These are phyloP conservation scores for Metschnikowia reukaufii DNA, from an alignment of 805 yeast genomes.

Conservation along the genomic window DNA sequence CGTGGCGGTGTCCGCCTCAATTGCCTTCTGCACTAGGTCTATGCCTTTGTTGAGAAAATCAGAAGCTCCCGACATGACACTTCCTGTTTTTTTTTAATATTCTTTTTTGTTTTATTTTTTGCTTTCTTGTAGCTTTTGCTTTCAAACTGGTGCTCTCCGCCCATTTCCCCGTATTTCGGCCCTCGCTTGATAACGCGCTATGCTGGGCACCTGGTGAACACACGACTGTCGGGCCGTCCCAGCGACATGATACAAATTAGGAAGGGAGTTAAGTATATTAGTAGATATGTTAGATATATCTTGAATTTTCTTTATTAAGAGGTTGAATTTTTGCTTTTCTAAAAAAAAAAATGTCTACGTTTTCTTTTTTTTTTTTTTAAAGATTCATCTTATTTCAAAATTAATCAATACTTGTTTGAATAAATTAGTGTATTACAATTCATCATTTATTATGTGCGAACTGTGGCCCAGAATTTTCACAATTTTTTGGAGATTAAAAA, in stretches of 20 bases:
- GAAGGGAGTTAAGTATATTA: no score
- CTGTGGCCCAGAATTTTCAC: background rate
- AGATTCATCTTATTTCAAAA: no score
- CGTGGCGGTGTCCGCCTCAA: constrained; percentile 88
- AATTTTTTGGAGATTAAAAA: no score
- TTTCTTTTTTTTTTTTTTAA: no score
- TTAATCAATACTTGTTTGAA: no score
- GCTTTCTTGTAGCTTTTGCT: background rate
- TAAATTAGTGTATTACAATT: no score
- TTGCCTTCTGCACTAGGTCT: constrained; percentile 89
- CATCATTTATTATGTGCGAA: background rate
- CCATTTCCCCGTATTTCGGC: background rate
- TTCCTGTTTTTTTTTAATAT: background rate
- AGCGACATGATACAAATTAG: no score
- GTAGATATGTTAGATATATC: no score
- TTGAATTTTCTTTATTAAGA: no score
- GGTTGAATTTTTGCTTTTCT: no score
- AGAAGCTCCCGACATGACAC: constrained; percentile 31
- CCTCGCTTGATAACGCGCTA: background rate
- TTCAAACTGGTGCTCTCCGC: no score
- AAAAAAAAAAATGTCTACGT: no score
- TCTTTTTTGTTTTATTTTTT: background rate
- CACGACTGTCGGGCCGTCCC: background rate
- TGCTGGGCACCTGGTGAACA: background rate
- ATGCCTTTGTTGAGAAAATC: constrained; percentile 95